A percentile compares a stretch with the other conserved stretches of the same genome.
These are phyloP conservation scores for Phytopythium mirpurense DNA, from an alignment of 352 stramenopile species.

Conservation along the genomic window DNA sequence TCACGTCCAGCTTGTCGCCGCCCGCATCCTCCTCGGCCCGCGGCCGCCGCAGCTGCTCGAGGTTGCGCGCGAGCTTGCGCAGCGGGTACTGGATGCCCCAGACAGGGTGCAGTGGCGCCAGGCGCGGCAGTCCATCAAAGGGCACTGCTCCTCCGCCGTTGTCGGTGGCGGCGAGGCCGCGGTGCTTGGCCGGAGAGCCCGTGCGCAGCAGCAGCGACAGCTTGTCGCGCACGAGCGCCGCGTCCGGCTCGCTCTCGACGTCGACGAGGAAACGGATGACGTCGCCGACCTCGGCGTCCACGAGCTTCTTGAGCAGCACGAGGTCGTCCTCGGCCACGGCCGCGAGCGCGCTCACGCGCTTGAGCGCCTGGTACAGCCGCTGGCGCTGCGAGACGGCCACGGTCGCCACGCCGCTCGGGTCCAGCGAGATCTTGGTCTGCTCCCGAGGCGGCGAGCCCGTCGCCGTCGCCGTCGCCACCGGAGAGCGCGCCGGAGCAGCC, in stretches of 20 bases:
- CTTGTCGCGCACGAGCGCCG: conserved; percentile 22
- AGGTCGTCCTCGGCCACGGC: conserved; percentile 55
- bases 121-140: conserved; percentile 17
- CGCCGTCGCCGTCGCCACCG: not conserved
- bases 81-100: conserved; percentile 69
- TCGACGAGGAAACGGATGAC: conserved; percentile 57
- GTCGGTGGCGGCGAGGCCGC: conserved; percentile 12
- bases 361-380: conserved; percentile 62
- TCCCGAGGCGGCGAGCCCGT: conserved; percentile 22
- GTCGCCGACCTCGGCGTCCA: conserved; percentile 67
- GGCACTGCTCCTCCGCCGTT: too few relatives aligned
- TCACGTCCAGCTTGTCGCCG: conserved; percentile 36
- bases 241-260: conserved; percentile 33
- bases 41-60: conserved; percentile 32
- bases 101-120: conserved; percentile 24
- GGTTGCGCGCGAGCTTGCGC: conserved; percentile 61
- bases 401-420: conserved; percentile 22
- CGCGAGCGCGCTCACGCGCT: conserved; percentile 41
- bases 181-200: conserved; percentile 56
- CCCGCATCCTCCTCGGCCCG: not conserved
- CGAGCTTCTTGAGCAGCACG: conserved; percentile 59
- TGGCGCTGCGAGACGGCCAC: conserved; percentile 50
- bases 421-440: conserved; percentile 56
- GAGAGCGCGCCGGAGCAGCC: not conserved
- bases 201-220: conserved; percentile 35